phyloP scores from a whole-genome alignment of 805 yeast species.

The Candida pini region DNA sequence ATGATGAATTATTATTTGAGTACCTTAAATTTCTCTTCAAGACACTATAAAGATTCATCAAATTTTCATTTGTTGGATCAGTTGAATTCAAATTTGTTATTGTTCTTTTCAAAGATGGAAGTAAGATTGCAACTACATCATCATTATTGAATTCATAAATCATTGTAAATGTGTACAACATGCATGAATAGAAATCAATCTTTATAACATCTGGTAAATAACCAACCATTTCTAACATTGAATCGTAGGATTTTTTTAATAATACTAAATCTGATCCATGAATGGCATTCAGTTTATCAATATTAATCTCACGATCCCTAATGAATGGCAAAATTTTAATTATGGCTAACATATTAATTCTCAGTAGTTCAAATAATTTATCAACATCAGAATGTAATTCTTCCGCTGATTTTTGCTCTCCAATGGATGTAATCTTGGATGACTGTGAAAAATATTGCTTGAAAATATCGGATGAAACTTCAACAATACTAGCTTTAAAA shows the following conservation, averaged over 20 bases:
- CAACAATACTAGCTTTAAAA: slow-evolving; percentile 44
- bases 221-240: slow-evolving; percentile 56
- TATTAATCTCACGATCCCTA: slow-evolving; percentile 36
- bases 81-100: slow-evolving; percentile 26
- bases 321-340: slow-evolving; percentile 56
- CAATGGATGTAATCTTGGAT: slow-evolving; percentile 2
- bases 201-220: slow-evolving; percentile 64
- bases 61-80: slow-evolving; percentile 14
- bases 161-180: slow-evolving; percentile 56
- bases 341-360: slow-evolving; percentile 63
- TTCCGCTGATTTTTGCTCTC: slow-evolving; percentile 26
- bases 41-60: slow-evolving; percentile 33
- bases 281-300: slow-evolving; percentile 17
- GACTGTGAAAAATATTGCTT: slow-evolving; percentile 45
- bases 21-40: slow-evolving; percentile 26
- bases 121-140: slow-evolving; percentile 43
- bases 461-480: slow-evolving; percentile 33
- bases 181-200: slow-evolving; percentile 65
- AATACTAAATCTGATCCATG: slow-evolving; percentile 32
- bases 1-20: slow-evolving; percentile 31
- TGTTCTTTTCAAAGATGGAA: slow-evolving; percentile 46
- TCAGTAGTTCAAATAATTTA: slow-evolving; percentile 72
- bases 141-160: slow-evolving; percentile 41
- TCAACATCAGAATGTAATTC: slow-evolving; percentile 56
- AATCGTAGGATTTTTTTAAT: slow-evolving; percentile 43